Base-by-base conservation (phyloP, 2,329 filamentous ascomycete species). In the Thielaviopsis punctulata region DNA sequence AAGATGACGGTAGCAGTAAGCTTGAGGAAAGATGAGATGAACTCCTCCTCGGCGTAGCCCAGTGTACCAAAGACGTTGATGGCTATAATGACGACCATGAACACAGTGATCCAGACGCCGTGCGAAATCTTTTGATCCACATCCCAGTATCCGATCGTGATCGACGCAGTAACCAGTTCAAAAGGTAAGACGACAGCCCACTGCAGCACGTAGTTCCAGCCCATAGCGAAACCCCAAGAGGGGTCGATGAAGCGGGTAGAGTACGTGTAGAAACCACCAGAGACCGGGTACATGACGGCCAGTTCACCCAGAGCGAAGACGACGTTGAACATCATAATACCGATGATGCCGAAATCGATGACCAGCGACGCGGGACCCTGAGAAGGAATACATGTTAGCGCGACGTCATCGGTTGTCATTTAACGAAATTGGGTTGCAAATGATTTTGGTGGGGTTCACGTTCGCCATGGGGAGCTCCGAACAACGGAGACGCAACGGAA, bases 211-310 rank as follows among this genome's bases (percentile, higher is more conserved):
- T 69, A 69, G 58, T 73, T 72, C 69, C 68, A 71, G 51, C 72
- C 72, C 66, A 75, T 72, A 56, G 72, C 72, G 49, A 75, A 75
- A 55, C 72, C 72, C 68, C 75, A 79, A 1, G 77, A 73, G 23
- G 76, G 76, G 60, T 78, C 76, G 56, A 80, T 73, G 60, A 80
- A 80, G 50, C 77, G 76, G 52, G 69, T 69, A 24, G 73, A 75
- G 64, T 78, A 80, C 23, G 73, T 75, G 59, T 77, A 79, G 68
- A 80, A 80, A 57, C 75, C 75, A 62, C 77, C 77, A 59, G 75
- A 77, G 60, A 80, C 71, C 15, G 77, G 77, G 56, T 73, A 80
- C 68, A 79, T 71, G 59, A 79, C 72, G 53, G 76, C 75, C 49
- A 80, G 64, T 61, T 80, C 77, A 57, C 76, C 77, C 48, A 80